Evolutionary conservation across 768 basidiomycete species (phyloP).

Genomic region (Lentinula sp.): DNA sequence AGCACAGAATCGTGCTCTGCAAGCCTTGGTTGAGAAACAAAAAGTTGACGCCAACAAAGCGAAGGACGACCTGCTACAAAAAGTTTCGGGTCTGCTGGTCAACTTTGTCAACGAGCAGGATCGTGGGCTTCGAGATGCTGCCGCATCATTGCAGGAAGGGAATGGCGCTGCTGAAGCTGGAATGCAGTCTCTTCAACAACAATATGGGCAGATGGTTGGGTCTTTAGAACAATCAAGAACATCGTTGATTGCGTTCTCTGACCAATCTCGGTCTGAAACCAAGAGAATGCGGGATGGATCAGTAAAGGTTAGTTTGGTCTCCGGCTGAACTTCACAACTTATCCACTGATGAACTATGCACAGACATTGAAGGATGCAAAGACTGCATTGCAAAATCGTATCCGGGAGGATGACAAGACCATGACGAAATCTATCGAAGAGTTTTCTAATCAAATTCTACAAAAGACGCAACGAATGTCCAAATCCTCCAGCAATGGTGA

Average conservation of each 20-base stretch:
- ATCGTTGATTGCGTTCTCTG: constrained; percentile 32
- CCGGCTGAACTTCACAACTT: neutral
- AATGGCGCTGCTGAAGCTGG: constrained; percentile 52
- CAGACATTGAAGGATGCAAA: constrained; percentile 38
- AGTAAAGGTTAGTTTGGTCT: constrained; percentile 39
- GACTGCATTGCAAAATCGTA: constrained; percentile 30
- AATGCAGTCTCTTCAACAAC: constrained; percentile 38
- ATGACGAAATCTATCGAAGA: constrained; percentile 40
- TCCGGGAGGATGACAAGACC: constrained; percentile 38
- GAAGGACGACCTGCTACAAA: constrained; percentile 69
- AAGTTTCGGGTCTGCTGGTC: constrained; percentile 64
- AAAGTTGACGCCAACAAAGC: constrained; percentile 59
- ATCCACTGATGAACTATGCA: neutral
- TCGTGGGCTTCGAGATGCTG: constrained; percentile 51
- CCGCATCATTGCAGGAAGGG: constrained; percentile 44
- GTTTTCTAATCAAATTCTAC: constrained; percentile 47
- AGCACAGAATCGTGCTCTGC: constrained; percentile 64
- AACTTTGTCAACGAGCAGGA: constrained; percentile 69
- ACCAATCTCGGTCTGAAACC: constrained; percentile 41
- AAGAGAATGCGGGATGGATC: constrained; percentile 53
- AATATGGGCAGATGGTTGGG: constrained; percentile 42
- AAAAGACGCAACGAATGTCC: constrained; percentile 37
- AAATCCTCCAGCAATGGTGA: constrained; percentile 39
- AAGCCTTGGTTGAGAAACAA: constrained; percentile 58
- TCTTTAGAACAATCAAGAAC: constrained; percentile 33